These are phyloP conservation scores for Leucocoprinus sp. DNA, from an alignment of 768 basidiomycete genomes.

Conservation along the genomic window DNA sequence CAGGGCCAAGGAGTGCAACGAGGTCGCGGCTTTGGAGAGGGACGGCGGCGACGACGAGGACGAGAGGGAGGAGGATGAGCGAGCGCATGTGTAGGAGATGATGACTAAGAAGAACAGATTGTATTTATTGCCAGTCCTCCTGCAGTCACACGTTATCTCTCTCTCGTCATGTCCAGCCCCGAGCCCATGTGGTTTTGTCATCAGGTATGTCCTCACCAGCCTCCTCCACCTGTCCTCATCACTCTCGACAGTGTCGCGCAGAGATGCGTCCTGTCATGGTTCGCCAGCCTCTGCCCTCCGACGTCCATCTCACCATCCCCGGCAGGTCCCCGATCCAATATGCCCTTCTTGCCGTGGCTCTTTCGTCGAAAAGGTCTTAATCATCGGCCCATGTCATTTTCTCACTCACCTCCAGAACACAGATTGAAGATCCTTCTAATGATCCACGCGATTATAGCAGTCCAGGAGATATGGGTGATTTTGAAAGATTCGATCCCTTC, in stretches of 20 bases:
- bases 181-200: slow-evolving; percentile 79
- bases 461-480: slow-evolving; percentile 18
- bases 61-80: not conserved
- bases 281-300: slow-evolving; percentile 12
- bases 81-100: not conserved
- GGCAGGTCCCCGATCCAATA: slow-evolving; percentile 69
- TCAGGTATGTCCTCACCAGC: slow-evolving; percentile 33
- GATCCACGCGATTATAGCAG: slow-evolving; percentile 62
- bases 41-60: not conserved
- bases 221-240: slow-evolving; percentile 9
- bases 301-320: slow-evolving; percentile 4
- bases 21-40: slow-evolving; percentile 1
- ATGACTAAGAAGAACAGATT: not conserved
- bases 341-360: slow-evolving; percentile 77
- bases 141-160: slow-evolving; percentile 1
- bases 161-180: slow-evolving; percentile 50
- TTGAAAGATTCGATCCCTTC: slow-evolving; percentile 34
- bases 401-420: slow-evolving; percentile 4
- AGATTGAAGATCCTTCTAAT: slow-evolving; percentile 71
- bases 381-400: not conserved
- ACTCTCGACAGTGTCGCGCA: slow-evolving; percentile 57
- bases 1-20: slow-evolving; percentile 2
- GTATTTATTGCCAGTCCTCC: too few species aligned
- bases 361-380: slow-evolving; percentile 71
- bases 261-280: slow-evolving; percentile 90